phyloP scores from a whole-genome alignment of 169 alveolate genomes.

The Plasmodium yoelii region DNA sequence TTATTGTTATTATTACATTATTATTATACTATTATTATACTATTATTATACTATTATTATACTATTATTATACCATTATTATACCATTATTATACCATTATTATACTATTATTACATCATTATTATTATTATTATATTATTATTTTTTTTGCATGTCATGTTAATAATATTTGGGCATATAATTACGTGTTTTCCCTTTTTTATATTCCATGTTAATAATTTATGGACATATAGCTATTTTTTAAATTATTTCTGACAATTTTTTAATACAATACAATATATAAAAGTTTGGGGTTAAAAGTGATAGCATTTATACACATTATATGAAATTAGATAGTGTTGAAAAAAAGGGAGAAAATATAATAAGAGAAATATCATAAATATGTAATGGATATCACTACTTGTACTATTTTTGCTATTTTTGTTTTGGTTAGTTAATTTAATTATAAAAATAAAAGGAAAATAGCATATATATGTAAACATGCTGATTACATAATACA shows the following conservation, averaged over 20 bases:
- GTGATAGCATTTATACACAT: too few relatives aligned
- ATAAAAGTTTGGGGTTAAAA: too few relatives aligned
- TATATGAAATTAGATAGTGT: background rate
- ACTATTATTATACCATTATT: background rate
- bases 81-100: background rate
- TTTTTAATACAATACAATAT: too few relatives aligned
- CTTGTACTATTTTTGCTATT: conserved; percentile 20
- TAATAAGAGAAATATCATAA: conserved; percentile 14
- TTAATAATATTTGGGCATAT: background rate
- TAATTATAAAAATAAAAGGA: background rate
- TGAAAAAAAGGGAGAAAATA: conserved; percentile 16
- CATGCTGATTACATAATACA: background rate
- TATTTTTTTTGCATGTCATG: background rate
- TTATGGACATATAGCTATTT: background rate
- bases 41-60: background rate
- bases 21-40: background rate
- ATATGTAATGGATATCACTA: conserved; percentile 55
- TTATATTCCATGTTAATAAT: conserved; percentile 2
- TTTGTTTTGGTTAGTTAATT: conserved; percentile 56
- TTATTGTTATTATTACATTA: too few relatives aligned
- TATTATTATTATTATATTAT: background rate
- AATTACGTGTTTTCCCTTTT: background rate
- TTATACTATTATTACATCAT: background rate
- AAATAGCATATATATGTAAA: background rate
- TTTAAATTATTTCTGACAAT: too few relatives aligned